Conservation (phyloP, 352 stramenopile species). For the Globisporangium apiculatum region DNA sequence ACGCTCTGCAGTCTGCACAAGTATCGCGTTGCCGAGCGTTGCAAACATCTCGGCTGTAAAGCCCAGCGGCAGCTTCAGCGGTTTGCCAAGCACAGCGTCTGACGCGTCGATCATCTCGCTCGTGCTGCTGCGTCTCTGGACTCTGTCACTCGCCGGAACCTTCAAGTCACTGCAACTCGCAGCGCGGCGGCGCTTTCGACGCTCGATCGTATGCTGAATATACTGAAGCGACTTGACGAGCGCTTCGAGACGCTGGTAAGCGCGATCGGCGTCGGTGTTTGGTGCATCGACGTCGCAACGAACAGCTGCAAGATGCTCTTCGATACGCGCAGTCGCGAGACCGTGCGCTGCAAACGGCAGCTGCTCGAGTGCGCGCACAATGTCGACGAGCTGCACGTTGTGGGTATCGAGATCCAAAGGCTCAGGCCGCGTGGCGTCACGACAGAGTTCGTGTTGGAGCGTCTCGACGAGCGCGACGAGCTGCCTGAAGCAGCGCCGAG, state of each 20-base stretch:
- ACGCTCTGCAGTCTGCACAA: constrained; percentile 10
- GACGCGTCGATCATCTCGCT: constrained; percentile 12
- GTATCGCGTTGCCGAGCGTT: constrained; percentile 48
- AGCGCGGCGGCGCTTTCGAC: constrained; percentile 15
- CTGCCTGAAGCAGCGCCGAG: constrained; percentile 37
- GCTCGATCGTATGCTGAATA: constrained; percentile 27
- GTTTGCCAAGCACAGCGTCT: constrained; percentile 24
- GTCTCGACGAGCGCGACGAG: constrained; percentile 38
- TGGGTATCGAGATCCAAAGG: constrained; percentile 4
- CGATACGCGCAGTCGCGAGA: constrained; percentile 18
- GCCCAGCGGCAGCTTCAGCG: constrained; percentile 36
- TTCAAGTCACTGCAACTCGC: background rate
- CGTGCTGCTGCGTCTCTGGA: constrained; percentile 5
- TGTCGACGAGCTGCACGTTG: constrained; percentile 10
- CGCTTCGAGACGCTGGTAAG: constrained; percentile 27
- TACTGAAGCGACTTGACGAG: constrained; percentile 35
- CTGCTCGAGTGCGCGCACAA: constrained; percentile 21
- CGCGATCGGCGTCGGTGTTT: constrained; percentile 5
- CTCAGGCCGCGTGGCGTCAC: constrained; percentile 17
- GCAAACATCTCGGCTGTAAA: constrained; percentile 59
- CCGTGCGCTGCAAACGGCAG: constrained; percentile 29
- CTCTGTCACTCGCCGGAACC: constrained; percentile 1
- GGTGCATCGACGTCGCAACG: too few relatives aligned
- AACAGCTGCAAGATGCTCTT: background rate
- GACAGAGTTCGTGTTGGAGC: constrained; percentile 39